Evolutionary conservation across 1,284 basidiomycete species (phyloP).

Genomic region (Kwoniella shivajii): DNA sequence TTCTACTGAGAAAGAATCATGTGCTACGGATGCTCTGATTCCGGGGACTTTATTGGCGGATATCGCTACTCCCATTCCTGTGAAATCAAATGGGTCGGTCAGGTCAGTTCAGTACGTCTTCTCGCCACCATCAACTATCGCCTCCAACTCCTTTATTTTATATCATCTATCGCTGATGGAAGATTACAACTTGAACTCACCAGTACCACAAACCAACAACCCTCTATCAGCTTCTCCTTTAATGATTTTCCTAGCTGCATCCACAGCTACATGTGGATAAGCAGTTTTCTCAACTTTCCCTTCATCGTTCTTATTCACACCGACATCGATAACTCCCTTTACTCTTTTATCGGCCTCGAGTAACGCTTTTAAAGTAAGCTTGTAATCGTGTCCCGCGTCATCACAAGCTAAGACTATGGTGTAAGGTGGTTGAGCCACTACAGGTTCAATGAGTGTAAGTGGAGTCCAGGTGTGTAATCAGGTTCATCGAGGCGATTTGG

Average conservation of each 20-base stretch:
- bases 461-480: no score
- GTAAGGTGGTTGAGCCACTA: slow-evolving; percentile 33
- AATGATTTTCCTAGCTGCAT: slow-evolving; percentile 53
- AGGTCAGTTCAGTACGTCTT: not conserved
- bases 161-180: no score
- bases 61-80: slow-evolving; percentile 53
- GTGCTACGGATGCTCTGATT: slow-evolving; percentile 50
- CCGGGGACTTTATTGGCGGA: slow-evolving; percentile 54
- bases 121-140: not conserved
- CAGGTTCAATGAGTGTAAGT: not conserved
- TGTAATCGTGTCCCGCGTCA: slow-evolving; percentile 48
- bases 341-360: slow-evolving; percentile 45
- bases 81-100: not conserved
- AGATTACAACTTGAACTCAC: no score
- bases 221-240: slow-evolving; percentile 55
- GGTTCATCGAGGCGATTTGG: no score
- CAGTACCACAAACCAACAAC: slow-evolving; percentile 56
- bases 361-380: slow-evolving; percentile 37
- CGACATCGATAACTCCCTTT: slow-evolving; percentile 44
- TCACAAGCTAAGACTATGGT: slow-evolving; percentile 48
- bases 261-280: slow-evolving; percentile 56
- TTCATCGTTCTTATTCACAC: slow-evolving; percentile 30
- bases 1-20: slow-evolving; percentile 57
- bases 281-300: slow-evolving; percentile 47
- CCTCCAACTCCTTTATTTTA: not conserved